These are phyloP conservation scores for Xylaria flabelliformis DNA, from an alignment of 495 filamentous ascomycete species.

Conservation along the genomic window DNA sequence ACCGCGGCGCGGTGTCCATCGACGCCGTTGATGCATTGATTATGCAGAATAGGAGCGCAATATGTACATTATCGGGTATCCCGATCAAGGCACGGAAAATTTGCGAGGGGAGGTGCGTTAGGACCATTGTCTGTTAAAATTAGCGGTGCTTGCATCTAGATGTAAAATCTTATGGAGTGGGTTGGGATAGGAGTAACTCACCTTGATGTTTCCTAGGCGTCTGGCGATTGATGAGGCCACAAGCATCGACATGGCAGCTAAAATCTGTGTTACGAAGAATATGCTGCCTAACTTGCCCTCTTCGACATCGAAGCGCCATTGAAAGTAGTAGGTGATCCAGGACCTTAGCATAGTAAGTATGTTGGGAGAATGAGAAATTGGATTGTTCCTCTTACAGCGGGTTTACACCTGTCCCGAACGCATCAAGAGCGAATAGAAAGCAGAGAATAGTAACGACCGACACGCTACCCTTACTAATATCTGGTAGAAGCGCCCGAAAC, in stretches of 20 bases:
- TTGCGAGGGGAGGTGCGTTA: constrained; percentile 54
- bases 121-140: constrained; percentile 51
- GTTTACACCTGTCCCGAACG: constrained; percentile 76
- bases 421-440: constrained; percentile 77
- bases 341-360: constrained; percentile 40
- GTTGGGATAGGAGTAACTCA: constrained; percentile 4
- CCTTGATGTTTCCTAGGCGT: constrained; percentile 76
- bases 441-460: constrained; percentile 71
- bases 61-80: constrained; percentile 44
- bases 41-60: constrained; percentile 68
- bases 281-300: constrained; percentile 72
- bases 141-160: not conserved
- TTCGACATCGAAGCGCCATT: constrained; percentile 71
- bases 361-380: not conserved
- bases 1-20: constrained; percentile 85
- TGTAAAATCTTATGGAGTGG: no score
- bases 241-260: constrained; percentile 47
- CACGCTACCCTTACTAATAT: constrained; percentile 63
- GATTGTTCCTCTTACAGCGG: constrained; percentile 47
- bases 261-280: constrained; percentile 59
- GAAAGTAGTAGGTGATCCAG: constrained; percentile 80
- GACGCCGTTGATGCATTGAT: constrained; percentile 61
- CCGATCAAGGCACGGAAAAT: constrained; percentile 50
- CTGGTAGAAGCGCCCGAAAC: constrained; percentile 47
- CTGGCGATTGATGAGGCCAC: constrained; percentile 77